Percentiles rank a stretch among this genome's conserved stretches.
Evolutionary conservation across 2,329 filamentous ascomycete genomes (phyloP).

Genomic region (Xylariaceae sp.): DNA sequence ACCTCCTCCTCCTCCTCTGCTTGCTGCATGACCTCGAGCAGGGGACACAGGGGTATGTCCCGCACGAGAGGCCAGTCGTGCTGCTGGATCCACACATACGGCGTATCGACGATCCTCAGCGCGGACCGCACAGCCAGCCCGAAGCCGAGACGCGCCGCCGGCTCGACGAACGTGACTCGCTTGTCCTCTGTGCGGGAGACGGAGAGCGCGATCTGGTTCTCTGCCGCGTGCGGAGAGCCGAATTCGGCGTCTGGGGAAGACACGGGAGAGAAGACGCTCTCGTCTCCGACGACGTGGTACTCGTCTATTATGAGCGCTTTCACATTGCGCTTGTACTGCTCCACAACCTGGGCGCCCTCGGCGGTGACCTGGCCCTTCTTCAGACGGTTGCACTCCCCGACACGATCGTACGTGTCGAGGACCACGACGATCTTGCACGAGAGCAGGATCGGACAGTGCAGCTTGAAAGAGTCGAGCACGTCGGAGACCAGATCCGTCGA

Average conservation of each 20-base stretch:
- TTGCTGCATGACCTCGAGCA: constrained; percentile 42
- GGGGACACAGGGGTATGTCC: constrained; percentile 38
- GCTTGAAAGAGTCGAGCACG: constrained; percentile 41
- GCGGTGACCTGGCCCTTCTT: constrained; percentile 50
- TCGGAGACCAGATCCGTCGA: constrained; percentile 46
- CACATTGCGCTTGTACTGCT: constrained; percentile 43
- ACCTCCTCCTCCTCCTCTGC: constrained; percentile 25
- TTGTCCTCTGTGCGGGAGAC: constrained; percentile 32
- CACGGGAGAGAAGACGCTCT: too few relatives aligned
- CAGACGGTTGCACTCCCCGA: constrained; percentile 39
- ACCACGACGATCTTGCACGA: constrained; percentile 44
- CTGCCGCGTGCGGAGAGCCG: constrained; percentile 34
- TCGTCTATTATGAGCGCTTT: constrained; percentile 35
- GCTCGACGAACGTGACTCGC: constrained; percentile 45
- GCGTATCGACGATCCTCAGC: constrained; percentile 40
- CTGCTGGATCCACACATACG: constrained; percentile 53
- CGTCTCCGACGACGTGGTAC: constrained; percentile 16
- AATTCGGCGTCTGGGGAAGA: too few relatives aligned
- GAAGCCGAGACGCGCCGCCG: constrained; percentile 43
- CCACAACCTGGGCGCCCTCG: constrained; percentile 38
- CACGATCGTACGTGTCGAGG: constrained; percentile 46
- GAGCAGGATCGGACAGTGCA: constrained; percentile 37
- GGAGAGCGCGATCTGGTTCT: constrained; percentile 35
- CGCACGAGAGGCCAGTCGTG: constrained; percentile 49
- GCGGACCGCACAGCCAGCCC: constrained; percentile 49